Conservation (phyloP, 495 filamentous ascomycete species). For the Penicillium silybi region DNA sequence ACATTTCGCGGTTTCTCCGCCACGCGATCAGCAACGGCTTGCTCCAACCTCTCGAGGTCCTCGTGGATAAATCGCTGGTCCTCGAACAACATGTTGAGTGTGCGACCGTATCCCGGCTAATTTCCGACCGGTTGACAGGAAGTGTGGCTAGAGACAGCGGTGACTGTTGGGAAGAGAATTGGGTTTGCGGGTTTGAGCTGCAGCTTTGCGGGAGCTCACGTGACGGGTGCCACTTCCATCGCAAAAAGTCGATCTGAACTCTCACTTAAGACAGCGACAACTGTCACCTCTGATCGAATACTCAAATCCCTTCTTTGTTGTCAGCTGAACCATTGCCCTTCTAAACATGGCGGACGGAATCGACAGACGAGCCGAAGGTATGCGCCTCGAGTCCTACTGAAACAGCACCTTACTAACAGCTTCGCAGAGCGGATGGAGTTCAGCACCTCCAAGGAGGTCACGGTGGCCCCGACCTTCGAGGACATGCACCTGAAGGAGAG, state of each 20-base stretch:
- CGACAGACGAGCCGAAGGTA: conserved; percentile 83
- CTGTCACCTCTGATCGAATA: neutral
- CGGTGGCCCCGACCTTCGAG: conserved; percentile 70
- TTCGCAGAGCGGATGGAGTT: conserved; percentile 88
- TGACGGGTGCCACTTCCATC: conserved; percentile 25
- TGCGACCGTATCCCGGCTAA: neutral
- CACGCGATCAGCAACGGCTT: conserved; percentile 85
- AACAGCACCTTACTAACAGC: conserved; percentile 24
- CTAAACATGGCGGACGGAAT: conserved; percentile 85
- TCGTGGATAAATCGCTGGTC: conserved; percentile 91
- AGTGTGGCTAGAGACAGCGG: neutral
- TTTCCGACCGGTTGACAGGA: neutral
- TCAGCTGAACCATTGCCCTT: conserved; percentile 1
- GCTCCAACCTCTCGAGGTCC: conserved; percentile 91
- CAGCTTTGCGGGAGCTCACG: conserved; percentile 36
- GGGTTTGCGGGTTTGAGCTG: conserved; percentile 15
- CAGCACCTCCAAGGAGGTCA: conserved; percentile 95
- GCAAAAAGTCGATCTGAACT: conserved; percentile 25
- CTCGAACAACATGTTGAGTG: conserved; percentile 72
- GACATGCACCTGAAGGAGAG: conserved; percentile 91
- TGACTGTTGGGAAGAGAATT: conserved; percentile 6
- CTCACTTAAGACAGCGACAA: neutral
- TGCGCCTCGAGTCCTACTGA: conserved; percentile 6
- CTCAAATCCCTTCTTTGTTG: neutral
- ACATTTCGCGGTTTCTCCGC: conserved; percentile 86